Evolutionary conservation across 768 basidiomycete genomes (phyloP), one percentile per base, ranked within the genome.

Genomic region (Leccinum longicurvipes): DNA sequence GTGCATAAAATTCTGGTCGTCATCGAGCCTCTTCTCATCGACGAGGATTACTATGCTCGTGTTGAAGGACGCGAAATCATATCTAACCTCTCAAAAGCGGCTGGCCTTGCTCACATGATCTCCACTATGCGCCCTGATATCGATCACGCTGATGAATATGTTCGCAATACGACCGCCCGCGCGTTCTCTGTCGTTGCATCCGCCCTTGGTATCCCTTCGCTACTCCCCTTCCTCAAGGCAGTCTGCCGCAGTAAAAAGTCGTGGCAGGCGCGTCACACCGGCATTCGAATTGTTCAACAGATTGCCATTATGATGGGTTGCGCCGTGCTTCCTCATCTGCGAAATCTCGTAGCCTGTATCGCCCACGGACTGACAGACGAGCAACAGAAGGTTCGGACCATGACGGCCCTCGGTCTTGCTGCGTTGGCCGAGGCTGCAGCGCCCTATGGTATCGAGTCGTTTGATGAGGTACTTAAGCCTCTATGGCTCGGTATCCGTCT

Each of bases 291-390:
- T 60, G 94, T 99, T 11, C 97, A 99, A 74, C 97, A 98, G 72
- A 98, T 99, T 50, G 96, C 97, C 19, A 96, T 98, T 67, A 98
- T 98, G 95, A 98, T 98, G 95, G 96, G 96, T 17, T 98, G 97
- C 63, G 96, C 96, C 17, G 93, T 98, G 23, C 82, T 99, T 2
- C 97, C 97, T 15, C 97, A 98, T 73, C 79, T 99, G 39, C 89
- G 95, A 48, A 98, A 98, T 66, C 79, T 99, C 44, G 97, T 99
- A 24, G 92, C 95, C 58, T 93, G 96, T 60, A 93, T 99, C 50
- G 93, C 95, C 1, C 86, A 87, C 57, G 87, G 87, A 29, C 76
- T 89, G 8, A 79, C 83, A 51, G 87, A 89, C 65, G 88, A 89
- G 56, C 88, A 89, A 67, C 87, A 88, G 69, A 89, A 89, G 64